A percentile compares a stretch with the other conserved stretches of the same genome.
Conservation (phyloP, 2,329 filamentous ascomycete species). For the Arthrinium phaeospermum region DNA sequence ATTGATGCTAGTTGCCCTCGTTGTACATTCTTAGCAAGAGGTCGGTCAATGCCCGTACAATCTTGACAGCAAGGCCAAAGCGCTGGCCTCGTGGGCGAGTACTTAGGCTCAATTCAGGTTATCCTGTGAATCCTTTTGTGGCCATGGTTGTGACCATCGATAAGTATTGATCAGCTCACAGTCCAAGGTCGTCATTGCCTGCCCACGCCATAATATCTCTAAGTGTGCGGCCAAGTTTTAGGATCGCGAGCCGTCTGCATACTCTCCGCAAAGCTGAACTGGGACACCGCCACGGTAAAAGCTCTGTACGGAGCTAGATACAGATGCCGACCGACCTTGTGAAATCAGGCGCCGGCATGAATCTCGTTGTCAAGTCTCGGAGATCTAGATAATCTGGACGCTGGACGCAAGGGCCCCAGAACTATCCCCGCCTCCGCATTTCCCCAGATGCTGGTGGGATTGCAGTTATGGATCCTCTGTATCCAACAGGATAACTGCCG, state of each 20-base stretch:
- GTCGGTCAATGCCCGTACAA: background rate
- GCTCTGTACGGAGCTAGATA: too few species aligned
- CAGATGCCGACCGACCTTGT: background rate
- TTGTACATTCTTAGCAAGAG: background rate
- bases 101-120: background rate
- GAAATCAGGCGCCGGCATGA: background rate
- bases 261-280: background rate
- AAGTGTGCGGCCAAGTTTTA: background rate
- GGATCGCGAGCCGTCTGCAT: background rate
- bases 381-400: background rate
- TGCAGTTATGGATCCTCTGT: background rate
- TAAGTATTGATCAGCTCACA: background rate
- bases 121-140: background rate
- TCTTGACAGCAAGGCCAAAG: background rate
- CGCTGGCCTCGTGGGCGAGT: background rate
- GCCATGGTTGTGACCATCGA: background rate
- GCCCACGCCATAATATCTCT: background rate
- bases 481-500: constrained; percentile 4
- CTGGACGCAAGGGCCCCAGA: background rate
- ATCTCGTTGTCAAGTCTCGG: background rate
- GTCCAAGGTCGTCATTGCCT: background rate
- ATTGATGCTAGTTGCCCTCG: background rate
- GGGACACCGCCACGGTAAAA: background rate
- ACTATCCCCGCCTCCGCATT: constrained; percentile 10
- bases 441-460: background rate